Evolutionary conservation across 1,139 yeast genomes (phyloP), one percentile per base, ranked within the genome.

Genomic region (Magnusiomyces tetraspermus): DNA sequence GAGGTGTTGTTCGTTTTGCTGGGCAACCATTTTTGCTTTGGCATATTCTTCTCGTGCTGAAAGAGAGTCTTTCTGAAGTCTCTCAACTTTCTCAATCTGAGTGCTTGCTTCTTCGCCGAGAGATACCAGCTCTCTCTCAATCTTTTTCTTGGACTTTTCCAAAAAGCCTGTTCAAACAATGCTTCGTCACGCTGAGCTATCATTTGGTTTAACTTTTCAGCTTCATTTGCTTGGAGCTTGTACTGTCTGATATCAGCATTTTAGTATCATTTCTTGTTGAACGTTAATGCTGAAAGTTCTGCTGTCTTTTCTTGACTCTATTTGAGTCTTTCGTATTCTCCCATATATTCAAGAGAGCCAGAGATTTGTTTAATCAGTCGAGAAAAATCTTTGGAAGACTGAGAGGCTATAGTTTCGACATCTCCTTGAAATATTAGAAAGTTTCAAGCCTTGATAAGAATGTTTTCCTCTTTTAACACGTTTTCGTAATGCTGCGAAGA

Each of bases 381-480:
- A 2, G 95, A 80, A 56, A 92, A 73, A 48, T 88, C 96, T 46
- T 71, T 70, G 0, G 97, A 80, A 0, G 92, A 81, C 65, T 90
- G 96, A 1, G 95, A 78, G 0, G 98, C 98, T 51, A 92, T 83
- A 60, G 84, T 85, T 66, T 92, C 98, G 48, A 92, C 95, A 65
- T 92, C 97, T 53, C 98, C 98, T 71, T 92, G 98, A 66, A 92
- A 90, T 17, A 94, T 97, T 57, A 92, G 71, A 64, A 92, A 92
- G 67, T 94, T 90, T 62, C 90, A 79, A 1, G 97, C 97, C 64
- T 86, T 87, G 59, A 89, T 85, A 57, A 90, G 71, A 55, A 94
- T 89, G 62, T 87, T 86, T 64, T 90, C 95, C n/a, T 74, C 73
- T 59, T 85, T 86, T 62, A 94, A 74, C 1, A 81, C 74, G 50